Evolutionary conservation across 2,329 filamentous ascomycete species (phyloP).

Genomic region (Didymella pinodella): DNA sequence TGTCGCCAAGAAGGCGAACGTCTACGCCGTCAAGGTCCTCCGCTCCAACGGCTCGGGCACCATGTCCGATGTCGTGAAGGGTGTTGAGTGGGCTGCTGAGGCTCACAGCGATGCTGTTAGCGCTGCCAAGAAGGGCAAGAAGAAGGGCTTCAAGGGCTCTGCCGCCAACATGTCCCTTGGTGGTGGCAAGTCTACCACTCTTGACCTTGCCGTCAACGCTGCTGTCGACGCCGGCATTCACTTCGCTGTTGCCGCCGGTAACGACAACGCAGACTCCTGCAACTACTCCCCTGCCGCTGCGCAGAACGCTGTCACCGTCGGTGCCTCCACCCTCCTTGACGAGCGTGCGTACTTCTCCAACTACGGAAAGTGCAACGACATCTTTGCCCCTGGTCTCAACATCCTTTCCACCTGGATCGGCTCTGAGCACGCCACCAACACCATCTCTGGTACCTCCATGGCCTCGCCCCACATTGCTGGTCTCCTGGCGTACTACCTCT

Average conservation of each 20-base stretch:
- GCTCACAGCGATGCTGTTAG: slow-evolving; percentile 78
- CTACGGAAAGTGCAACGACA: slow-evolving; percentile 99
- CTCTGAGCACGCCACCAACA: slow-evolving; percentile 95
- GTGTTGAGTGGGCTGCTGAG: slow-evolving; percentile 92
- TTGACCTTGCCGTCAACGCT: slow-evolving; percentile 92
- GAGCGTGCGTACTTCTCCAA: slow-evolving; percentile 99
- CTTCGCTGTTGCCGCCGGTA: slow-evolving; percentile 97
- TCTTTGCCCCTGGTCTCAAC: slow-evolving; percentile 97
- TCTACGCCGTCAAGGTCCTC: slow-evolving; percentile 98
- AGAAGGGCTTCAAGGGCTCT: slow-evolving; percentile 98
- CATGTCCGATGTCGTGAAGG: slow-evolving; percentile 99
- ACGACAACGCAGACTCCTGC: slow-evolving; percentile 98
- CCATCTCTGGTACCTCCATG: slow-evolving; percentile 82
- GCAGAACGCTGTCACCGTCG: slow-evolving; percentile 90
- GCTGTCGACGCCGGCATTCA: slow-evolving; percentile 91
- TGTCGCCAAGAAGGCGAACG: slow-evolving; percentile 97
- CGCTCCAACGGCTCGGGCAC: slow-evolving; percentile 95
- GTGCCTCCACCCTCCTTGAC: slow-evolving; percentile 90
- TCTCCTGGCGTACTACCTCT: slow-evolving; percentile 97
- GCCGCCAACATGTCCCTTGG: slow-evolving; percentile 99
- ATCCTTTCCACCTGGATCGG: slow-evolving; percentile 99
- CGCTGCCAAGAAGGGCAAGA: slow-evolving; percentile 83
- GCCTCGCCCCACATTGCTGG: slow-evolving; percentile 77
- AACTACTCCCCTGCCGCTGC: slow-evolving; percentile 98
- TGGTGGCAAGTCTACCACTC: slow-evolving; percentile 91